Evolutionary conservation across 2,329 filamentous ascomycete genomes (phyloP), one percentile per base, ranked within the genome.

Genomic region (Cladosporium sp.): DNA sequence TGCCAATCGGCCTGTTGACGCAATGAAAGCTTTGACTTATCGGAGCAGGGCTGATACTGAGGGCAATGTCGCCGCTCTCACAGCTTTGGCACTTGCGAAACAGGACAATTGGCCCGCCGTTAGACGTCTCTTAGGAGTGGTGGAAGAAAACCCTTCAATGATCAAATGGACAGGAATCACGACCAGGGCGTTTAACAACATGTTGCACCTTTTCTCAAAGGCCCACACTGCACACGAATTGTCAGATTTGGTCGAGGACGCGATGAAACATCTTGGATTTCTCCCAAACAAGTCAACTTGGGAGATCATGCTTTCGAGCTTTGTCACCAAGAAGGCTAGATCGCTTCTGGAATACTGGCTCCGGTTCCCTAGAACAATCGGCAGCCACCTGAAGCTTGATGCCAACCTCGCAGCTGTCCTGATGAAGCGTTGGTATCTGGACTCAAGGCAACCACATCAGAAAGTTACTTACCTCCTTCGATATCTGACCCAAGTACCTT

Each of bases 401-500:
- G 41, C 56, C 5, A 31, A 32, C 16, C 46, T 58, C 6, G 64
- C 58, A 9, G 54, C 56, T 6, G 43, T 42, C 10, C 38, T 68
- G 43, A 33, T 68, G 19, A 56, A 52, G n/a, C 44, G 45, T 6
- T 67, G 56, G 52, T 68, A 63, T 48, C 54, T 53, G 13, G 54
- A 62, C 5, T 49, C 49, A 31, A 58, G 64, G 5, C 63, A 64
- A 18, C 57, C 63, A 10, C 63, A 67, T 40, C 49, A 54, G 10
- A 32, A 63, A 18, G 18, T 68, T 14, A 60, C 65, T 45, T 58
- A 54, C 55, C 52, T 63, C 9, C 65, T 61, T 51, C 58, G 61
- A 16, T 46, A 55, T 32, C 43, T 68, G 14, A 18, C 46, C 4
- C 33, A 35, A 7, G 58, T 53, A 8, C 58, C 62, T 11, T 52